Conservation (phyloP, 345 rosid genomes). For the Clarkia xantiana region DNA sequence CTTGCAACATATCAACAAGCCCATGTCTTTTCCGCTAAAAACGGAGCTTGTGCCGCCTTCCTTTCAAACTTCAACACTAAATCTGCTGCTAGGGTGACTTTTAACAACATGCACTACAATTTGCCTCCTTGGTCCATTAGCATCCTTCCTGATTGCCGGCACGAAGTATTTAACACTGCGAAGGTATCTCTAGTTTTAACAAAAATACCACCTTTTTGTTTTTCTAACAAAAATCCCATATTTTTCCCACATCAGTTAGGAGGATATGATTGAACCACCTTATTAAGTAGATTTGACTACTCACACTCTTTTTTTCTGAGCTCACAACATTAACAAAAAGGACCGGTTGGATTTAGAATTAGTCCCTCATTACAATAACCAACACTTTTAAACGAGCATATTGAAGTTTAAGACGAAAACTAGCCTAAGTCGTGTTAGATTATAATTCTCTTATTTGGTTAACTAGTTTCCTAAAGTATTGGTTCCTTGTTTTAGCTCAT, state of each 20-base stretch:
- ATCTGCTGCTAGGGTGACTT: conserved; percentile 48
- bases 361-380: too few relatives aligned
- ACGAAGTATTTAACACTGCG: conserved; percentile 71
- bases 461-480: too few relatives aligned
- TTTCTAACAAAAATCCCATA: background rate
- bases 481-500: too few relatives aligned
- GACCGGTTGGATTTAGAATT: too few relatives aligned
- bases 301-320: background rate
- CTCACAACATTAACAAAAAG: too few relatives aligned
- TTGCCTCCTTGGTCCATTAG: conserved; percentile 94
- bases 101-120: conserved; percentile 41
- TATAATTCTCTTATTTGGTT: too few relatives aligned
- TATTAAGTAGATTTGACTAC: background rate
- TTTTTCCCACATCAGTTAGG: background rate
- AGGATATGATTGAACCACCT: too few relatives aligned
- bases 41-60: conserved; percentile 69
- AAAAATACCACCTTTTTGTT: background rate
- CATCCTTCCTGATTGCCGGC: conserved; percentile 84
- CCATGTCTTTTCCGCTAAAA: conserved; percentile 52
- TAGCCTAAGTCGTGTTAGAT: too few relatives aligned
- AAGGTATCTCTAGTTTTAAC: conserved; percentile 12
- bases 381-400: too few relatives aligned
- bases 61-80: conserved; percentile 48
- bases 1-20: conserved; percentile 75
- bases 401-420: too few relatives aligned